These are phyloP conservation scores for Arbutus unedo DNA, from an alignment of 148 eudicot species.

Conservation along the genomic window DNA sequence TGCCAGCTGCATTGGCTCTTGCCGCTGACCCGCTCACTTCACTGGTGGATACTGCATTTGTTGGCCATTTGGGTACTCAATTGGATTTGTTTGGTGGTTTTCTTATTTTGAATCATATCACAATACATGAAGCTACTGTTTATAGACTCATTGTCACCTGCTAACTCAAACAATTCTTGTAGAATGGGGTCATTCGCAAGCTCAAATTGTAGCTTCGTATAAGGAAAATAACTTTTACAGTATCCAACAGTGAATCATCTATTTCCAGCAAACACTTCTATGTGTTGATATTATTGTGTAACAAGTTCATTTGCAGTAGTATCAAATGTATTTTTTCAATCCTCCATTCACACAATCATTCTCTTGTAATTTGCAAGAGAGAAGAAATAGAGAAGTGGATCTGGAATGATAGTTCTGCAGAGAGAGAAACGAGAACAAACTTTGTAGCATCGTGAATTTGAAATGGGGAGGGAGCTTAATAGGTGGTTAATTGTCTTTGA, in stretches of 20 bases:
- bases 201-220: not conserved
- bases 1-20: conserved; percentile 85
- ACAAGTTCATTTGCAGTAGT: not conserved
- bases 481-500: not conserved
- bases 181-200: not conserved
- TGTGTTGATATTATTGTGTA: not conserved
- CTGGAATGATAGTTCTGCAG: not conserved
- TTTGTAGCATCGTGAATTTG: not conserved
- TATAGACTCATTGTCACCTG: no score
- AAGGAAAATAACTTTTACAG: not conserved
- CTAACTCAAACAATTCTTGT: no score
- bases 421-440: not conserved
- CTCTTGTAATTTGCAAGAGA: not conserved
- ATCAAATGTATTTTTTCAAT: not conserved
- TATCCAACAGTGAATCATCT: not conserved
- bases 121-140: not conserved
- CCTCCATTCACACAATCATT: not conserved
- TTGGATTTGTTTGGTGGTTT: not conserved
- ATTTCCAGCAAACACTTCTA: not conserved
- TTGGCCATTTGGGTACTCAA: conserved; percentile 83
- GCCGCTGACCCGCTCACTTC: conserved; percentile 90
- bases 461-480: not conserved
- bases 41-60: conserved; percentile 84
- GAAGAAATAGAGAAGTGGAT: not conserved
- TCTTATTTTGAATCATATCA: not conserved